phyloP scores from a whole-genome alignment of 805 yeast species.

The Wickerhamiella hasegawae region DNA sequence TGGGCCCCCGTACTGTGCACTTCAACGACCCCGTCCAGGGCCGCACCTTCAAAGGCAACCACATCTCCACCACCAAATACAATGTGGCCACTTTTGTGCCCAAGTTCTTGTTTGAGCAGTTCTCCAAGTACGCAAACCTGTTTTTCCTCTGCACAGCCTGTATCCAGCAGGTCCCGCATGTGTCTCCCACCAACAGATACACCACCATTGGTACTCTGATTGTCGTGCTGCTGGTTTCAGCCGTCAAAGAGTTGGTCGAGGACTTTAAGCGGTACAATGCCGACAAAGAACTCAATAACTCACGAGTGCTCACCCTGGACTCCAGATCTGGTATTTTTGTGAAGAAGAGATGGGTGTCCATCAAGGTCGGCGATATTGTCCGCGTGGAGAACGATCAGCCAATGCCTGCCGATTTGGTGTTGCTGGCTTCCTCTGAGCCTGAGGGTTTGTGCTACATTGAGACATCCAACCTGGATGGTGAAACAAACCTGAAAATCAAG shows the following conservation, averaged over 20 bases:
- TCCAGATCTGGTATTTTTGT: constrained; percentile 47
- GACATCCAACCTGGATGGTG: constrained; percentile 96
- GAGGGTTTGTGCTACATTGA: constrained; percentile 96
- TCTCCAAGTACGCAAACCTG: constrained; percentile 89
- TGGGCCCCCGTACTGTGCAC: constrained; percentile 47
- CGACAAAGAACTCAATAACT: constrained; percentile 75
- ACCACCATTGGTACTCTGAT: constrained; percentile 87
- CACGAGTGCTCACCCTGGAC: constrained; percentile 47
- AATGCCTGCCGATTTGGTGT: constrained; percentile 80
- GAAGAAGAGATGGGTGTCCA: constrained; percentile 65
- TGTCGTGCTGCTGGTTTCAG: constrained; percentile 78
- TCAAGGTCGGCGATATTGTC: constrained; percentile 82
- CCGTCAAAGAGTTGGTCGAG: constrained; percentile 78
- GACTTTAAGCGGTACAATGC: constrained; percentile 79
- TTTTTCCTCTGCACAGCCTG: constrained; percentile 83
- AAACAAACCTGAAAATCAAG: constrained; percentile 88
- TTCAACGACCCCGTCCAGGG: constrained; percentile 50
- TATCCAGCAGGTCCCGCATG: constrained; percentile 94
- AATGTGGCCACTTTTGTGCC: constrained; percentile 87
- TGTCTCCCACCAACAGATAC: constrained; percentile 88
- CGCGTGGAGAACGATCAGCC: constrained; percentile 75
- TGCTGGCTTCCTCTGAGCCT: constrained; percentile 88
- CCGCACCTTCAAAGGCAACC: constrained; percentile 56
- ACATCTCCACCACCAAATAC: constrained; percentile 89
- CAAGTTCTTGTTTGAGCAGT: constrained; percentile 89